Percentiles rank a stretch among this genome's conserved stretches.
Conservation (phyloP, 2,329 filamentous ascomycete species). For the Colletotrichum scovillei region DNA sequence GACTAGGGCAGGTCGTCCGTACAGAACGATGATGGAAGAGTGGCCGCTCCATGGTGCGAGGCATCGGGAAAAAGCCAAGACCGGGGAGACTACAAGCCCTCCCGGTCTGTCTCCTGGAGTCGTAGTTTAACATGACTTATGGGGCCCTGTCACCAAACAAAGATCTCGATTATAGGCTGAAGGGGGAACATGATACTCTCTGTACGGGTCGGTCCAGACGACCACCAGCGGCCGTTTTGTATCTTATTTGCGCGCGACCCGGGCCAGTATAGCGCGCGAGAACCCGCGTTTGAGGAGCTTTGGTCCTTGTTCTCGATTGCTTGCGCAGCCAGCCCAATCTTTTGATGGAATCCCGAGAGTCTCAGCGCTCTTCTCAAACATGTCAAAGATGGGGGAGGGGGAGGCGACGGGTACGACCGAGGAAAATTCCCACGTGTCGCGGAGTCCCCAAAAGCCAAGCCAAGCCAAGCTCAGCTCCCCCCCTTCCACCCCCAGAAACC, state of each 20-base stretch:
- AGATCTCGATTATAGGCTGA: neutral
- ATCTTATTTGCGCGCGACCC: neutral
- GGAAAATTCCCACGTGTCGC: neutral
- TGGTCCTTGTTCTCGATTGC: neutral
- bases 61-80: constrained; percentile 10
- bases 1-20: neutral
- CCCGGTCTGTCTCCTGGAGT: neutral
- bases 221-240: neutral
- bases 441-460: neutral
- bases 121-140: neutral
- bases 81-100: constrained; percentile 16
- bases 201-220: neutral
- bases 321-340: neutral
- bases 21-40: neutral
- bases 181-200: neutral
- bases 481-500: neutral
- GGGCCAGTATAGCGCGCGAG: neutral
- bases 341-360: neutral
- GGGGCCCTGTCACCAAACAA: neutral
- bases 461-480: neutral
- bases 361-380: neutral
- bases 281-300: neutral
- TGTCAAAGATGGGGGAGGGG: neutral
- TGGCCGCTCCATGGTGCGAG: neutral
- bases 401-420: neutral